Base-by-base conservation (phyloP, 495 filamentous ascomycete genomes). In the Extremus antarcticus region DNA sequence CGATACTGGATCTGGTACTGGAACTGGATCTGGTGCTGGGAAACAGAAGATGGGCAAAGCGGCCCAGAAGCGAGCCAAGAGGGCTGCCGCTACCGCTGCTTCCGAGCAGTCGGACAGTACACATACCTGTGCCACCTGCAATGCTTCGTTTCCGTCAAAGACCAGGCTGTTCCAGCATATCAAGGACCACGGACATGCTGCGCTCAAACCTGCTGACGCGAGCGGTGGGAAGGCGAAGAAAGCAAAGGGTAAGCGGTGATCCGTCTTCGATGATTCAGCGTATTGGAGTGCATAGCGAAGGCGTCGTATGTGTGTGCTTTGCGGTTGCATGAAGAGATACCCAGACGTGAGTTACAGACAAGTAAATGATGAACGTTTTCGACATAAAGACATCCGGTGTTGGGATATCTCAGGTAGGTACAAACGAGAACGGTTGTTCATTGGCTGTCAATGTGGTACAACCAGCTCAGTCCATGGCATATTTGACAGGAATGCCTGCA, bases 21-120 rank as follows among this genome's bases (percentile, higher is more conserved):
- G 13, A 11, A 9, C 20, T 19, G 10, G 9, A 13, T 47, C 43
- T n/a, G 20, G n/a, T n/a, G n/a, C n/a, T n/a, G 2, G 3, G 49
- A 15, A 59, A 51, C 20, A 22, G 53, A 29, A 55, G 21, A 54
- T 87, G 1, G 90, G 92, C 22, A 95, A 90, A 67, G 92, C 92
- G 9, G 95, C 91, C 65, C 78, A 85, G 56, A 95, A 88, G 66
- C 78, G 87, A 43, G 84, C 87, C 40, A 95, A 89, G 68, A 88
- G 81, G 63, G 85, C 84, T 17, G 85, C 86, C 24, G 74, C 78
- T 19, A 66, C 58, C 9, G 63, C 56, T 50, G 3, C 25, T 7
- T 32, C 46, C 25, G 47, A 51, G n/a, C 20, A 54, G 25, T 4
- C n/a, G 10, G 68, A 70, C 24, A 57, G 62, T 4, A 50, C 77